A percentile compares a stretch with the other conserved stretches of the same genome.
Evolutionary conservation across 179 eudicot species (phyloP).

Genomic region (Heliamphora pulchella): DNA sequence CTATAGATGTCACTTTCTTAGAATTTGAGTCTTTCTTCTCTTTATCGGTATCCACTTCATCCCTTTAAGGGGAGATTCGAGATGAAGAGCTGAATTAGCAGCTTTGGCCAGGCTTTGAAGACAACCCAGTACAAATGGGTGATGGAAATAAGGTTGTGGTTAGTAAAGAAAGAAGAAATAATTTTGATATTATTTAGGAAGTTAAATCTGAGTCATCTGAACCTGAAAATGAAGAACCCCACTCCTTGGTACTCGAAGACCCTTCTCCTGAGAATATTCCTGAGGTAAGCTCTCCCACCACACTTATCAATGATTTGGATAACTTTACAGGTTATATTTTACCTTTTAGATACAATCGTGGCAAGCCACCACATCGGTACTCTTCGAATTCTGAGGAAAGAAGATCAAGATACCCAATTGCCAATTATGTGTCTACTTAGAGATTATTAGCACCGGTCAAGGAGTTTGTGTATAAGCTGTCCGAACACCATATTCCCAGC

Average conservation of each 20-base stretch:
- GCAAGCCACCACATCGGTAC: slow-evolving; percentile 7
- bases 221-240: neutral
- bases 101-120: too few relatives aligned
- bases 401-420: slow-evolving; percentile 9
- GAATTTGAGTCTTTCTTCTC: too few relatives aligned
- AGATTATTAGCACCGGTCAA: neutral
- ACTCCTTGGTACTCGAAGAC: slow-evolving; percentile 1
- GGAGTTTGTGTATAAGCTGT: neutral
- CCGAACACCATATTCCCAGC: neutral
- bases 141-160: too few relatives aligned
- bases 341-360: slow-evolving; percentile 3
- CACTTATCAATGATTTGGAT: neutral
- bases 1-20: too few relatives aligned
- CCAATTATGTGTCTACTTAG: slow-evolving; percentile 12
- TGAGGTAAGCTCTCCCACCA: slow-evolving; percentile 12
- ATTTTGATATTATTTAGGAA: too few relatives aligned
- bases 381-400: neutral
- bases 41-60: too few relatives aligned
- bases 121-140: too few relatives aligned
- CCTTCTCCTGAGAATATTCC: slow-evolving; percentile 8
- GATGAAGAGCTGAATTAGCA: too few relatives aligned
- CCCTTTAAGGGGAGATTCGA: too few relatives aligned
- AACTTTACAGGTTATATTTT: neutral
- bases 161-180: too few relatives aligned
- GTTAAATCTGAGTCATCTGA: neutral